These are phyloP conservation scores for Pichia sp. DNA, from an alignment of 1,139 yeast species.

Conservation along the genomic window DNA sequence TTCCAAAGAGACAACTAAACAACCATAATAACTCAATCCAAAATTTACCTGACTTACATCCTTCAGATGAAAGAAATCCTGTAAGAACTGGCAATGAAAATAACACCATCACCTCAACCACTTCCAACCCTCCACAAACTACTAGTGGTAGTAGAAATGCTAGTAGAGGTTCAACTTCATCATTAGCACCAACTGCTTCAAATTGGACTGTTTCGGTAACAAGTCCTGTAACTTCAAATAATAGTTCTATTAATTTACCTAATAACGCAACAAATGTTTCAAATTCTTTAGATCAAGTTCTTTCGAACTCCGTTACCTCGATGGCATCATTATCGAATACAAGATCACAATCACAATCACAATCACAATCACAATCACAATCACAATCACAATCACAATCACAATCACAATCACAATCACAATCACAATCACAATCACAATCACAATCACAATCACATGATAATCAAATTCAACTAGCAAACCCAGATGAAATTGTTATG, in stretches of 20 bases:
- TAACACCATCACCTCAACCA: no score
- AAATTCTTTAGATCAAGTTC: constrained; percentile 9
- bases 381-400: background rate
- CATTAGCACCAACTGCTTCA: constrained; percentile 23
- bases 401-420: no score
- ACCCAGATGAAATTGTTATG: constrained; percentile 16
- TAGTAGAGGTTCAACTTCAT: background rate
- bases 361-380: no score
- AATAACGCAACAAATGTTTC: background rate
- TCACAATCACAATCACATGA: no score
- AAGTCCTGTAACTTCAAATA: background rate
- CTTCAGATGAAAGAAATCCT: constrained; percentile 3
- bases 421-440: no score
- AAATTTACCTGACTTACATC: constrained; percentile 1
- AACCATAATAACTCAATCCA: constrained; percentile 10
- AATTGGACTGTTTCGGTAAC: constrained; percentile 23
- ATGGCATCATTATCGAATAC: background rate
- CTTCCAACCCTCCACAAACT: no score
- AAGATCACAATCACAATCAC: background rate
- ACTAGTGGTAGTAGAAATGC: no score
- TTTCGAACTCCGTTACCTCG: constrained; percentile 7
- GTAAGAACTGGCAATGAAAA: no score
- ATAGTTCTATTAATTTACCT: background rate
- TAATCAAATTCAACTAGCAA: background rate
- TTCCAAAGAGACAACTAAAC: constrained; percentile 19